Evolutionary conservation across 352 stramenopile species (phyloP).

Genomic region (Phytophthora ohioensis): DNA sequence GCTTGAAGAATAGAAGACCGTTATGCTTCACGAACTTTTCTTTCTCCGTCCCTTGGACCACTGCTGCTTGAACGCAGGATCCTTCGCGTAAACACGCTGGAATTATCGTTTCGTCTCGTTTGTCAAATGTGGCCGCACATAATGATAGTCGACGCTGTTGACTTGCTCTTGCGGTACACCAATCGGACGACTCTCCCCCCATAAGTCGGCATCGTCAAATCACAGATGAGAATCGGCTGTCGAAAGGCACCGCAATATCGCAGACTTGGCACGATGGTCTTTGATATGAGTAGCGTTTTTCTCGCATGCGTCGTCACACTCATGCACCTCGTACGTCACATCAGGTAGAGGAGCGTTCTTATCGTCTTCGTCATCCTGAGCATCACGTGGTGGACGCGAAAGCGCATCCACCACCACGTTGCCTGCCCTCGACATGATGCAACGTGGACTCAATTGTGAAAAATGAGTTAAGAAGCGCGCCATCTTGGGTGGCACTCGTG

Average conservation of each 20-base stretch:
- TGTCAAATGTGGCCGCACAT: neutral
- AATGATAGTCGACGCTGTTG: too few relatives aligned
- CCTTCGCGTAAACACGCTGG: neutral
- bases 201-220: slow-evolving; percentile 12
- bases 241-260: too few relatives aligned
- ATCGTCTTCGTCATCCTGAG: neutral
- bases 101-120: neutral
- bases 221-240: slow-evolving; percentile 6
- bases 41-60: too few relatives aligned
- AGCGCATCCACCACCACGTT: slow-evolving; percentile 12
- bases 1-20: too few relatives aligned
- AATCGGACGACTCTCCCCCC: slow-evolving; percentile 1
- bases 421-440: slow-evolving; percentile 18
- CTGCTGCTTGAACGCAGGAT: neutral
- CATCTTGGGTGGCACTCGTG: slow-evolving; percentile 19
- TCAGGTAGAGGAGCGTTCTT: neutral
- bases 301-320: neutral
- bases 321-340: slow-evolving; percentile 4
- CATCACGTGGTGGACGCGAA: slow-evolving; percentile 1
- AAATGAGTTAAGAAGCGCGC: slow-evolving; percentile 19
- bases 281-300: neutral
- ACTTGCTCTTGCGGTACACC: too few relatives aligned
- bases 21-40: too few relatives aligned
- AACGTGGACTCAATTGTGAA: slow-evolving; percentile 15
- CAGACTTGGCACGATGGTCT: neutral